Base-by-base conservation (phyloP, 345 rosid genomes). In the Murraya koenigii region DNA sequence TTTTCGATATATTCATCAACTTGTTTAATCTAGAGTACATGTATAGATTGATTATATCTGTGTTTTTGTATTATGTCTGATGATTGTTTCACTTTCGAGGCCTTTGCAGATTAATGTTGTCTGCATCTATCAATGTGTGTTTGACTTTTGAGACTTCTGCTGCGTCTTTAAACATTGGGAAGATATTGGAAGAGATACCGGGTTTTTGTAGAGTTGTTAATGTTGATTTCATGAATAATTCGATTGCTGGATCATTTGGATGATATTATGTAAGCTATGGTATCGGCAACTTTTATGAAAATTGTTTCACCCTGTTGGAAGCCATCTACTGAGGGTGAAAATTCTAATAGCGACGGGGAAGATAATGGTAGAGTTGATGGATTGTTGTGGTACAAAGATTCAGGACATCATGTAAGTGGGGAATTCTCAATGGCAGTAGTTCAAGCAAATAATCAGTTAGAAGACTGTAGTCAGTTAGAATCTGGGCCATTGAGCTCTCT, bases 341-440 rank as follows among this genome's bases (percentile, higher is more conserved):
- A 81, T 84, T 88, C 98, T 52, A 80, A 77, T 55, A 89, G 84
- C 80, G 79, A 80, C 3, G 92, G 90, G n/a, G 93, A 91, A 80
- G 79, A 76, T 52, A 78, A 80, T 69, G 95, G 97, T 32, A 81
- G 91, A 19, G 80, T 83, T 26, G 93, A 97, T 75, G 97, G 97
- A 49, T 86, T 97, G 80, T 78, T 94, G 70, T 97, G 99, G 99
- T 89, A 89, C 69, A 97, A 90, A 83, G 97, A 94, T 84, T 78
- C 80, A 3, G 98, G 97, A 49, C 82, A 81, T 52, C 97, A 89
- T 83, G 84, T 79, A 6, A 80, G 78, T 38, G 98, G 98, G 55
- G 97, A 93, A 75, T 97, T 92, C 81, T 97, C 98, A 1, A 94
- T 97, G 99, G 98, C 97, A 0, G 97, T 94, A 35, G 86, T 97